A percentile compares a stretch with the other conserved stretches of the same genome.
Evolutionary conservation across 1,284 basidiomycete species (phyloP).

Genomic region (Boletellus dicymbophilus): DNA sequence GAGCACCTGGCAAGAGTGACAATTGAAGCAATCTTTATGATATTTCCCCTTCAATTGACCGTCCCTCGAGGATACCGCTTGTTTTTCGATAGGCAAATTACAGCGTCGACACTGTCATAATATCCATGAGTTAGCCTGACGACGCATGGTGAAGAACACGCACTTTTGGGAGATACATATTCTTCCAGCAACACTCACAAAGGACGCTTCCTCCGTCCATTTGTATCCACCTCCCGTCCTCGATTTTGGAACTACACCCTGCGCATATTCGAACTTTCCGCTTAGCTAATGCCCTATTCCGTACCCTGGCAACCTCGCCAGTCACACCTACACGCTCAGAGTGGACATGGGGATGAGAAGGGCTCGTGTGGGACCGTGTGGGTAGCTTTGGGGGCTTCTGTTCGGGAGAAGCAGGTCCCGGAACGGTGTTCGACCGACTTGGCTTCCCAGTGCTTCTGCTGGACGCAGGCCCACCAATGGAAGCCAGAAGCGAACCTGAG

Average conservation of each 20-base stretch:
- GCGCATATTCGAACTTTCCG: slow-evolving; percentile 51
- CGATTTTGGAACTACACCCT: slow-evolving; percentile 68
- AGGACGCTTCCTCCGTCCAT: slow-evolving; percentile 76
- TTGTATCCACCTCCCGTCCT: slow-evolving; percentile 78
- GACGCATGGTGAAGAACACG: slow-evolving; percentile 17
- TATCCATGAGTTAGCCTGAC: slow-evolving; percentile 3
- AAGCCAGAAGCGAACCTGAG: slow-evolving; percentile 32
- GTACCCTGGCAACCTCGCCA: slow-evolving; percentile 26
- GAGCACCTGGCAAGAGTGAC: slow-evolving; percentile 74
- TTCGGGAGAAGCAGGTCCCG: slow-evolving; percentile 43
- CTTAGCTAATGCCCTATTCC: slow-evolving; percentile 23
- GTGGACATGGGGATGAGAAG: slow-evolving; percentile 38
- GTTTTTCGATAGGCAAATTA: slow-evolving; percentile 81
- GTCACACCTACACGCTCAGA: slow-evolving; percentile 28
- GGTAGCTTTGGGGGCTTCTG: slow-evolving; percentile 52
- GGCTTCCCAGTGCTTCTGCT: slow-evolving; percentile 37
- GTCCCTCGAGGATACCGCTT: slow-evolving; percentile 88
- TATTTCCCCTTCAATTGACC: slow-evolving; percentile 93
- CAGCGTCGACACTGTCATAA: slow-evolving; percentile 76
- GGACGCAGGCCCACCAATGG: slow-evolving; percentile 30
- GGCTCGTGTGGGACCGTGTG: slow-evolving; percentile 53
- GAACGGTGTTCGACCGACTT: slow-evolving; percentile 47
- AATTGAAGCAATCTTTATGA: slow-evolving; percentile 88
- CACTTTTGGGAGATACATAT: slow-evolving; percentile 90
- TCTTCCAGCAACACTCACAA: slow-evolving; percentile 91